Base-by-base conservation (phyloP, 2,329 filamentous ascomycete genomes). In the Purpureocillium takamizusanense region DNA sequence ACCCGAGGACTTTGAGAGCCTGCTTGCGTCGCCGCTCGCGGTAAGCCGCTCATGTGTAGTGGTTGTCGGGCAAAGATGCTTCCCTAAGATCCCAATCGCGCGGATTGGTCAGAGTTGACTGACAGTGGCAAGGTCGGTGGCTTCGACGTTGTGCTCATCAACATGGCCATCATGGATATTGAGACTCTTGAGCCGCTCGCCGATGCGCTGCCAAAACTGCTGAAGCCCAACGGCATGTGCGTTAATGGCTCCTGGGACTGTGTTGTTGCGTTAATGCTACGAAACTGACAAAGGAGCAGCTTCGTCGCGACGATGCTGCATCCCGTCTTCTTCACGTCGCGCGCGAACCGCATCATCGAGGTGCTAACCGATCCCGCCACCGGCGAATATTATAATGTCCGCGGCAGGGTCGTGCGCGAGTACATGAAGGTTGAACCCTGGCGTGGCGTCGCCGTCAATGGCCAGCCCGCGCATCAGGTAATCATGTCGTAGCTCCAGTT, bases 101-200 rank as follows among this genome's bases (percentile, higher is more conserved):
- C 21, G 10, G 16, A 17, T 2, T 16, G 13, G 31, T 6, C 21
- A 25, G 10, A 6, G 21, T 25, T 4, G 7, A 38, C 36, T 35
- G 25, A 16, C 34, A 2, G 18, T 32, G 2, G 16, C 7, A 45
- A 61, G 57, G 32, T 40, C 36, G 49, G 42, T 10, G 41, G 45
- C 28, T 71, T 67, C 44, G 65, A 70, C 39, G 51, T 67, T 14
- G 51, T 70, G 16, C 54, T 63, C 14, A 64, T 69, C 44, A 72
- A 70, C 49, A 70, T 70, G 61, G 68, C 66, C 8, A 51, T 70
- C 32, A 70, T 70, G 63, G 69, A 71, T 39, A 54, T 72, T 4
- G 52, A 63, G 15, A 58, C 56, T 7, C 48, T 72, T 5, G 57
- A 62, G 9, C 61, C 64, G 2, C 49, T 72, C 9, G 67, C 63